Percentiles rank a stretch among this genome's conserved stretches.
phyloP scores from a whole-genome alignment of 1,284 basidiomycete species.

The Microbotryomycetes sp. region DNA sequence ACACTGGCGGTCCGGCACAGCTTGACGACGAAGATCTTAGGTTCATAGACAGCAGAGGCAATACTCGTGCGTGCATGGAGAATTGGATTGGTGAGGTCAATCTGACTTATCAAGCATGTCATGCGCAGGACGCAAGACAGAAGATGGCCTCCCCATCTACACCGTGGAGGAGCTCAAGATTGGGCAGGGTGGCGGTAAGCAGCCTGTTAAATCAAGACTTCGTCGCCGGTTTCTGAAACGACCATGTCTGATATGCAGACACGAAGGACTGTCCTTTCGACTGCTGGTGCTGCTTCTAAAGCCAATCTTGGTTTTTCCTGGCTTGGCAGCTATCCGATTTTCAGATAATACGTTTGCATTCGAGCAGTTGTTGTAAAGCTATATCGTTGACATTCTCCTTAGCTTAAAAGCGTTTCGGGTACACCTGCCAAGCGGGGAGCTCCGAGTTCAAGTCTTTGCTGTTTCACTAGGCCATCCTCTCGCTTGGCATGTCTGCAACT shows the following conservation, averaged over 20 bases:
- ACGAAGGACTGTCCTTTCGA: slow-evolving; percentile 35
- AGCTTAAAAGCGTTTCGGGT: no score
- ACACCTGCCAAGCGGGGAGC: no score
- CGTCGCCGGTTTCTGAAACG: not conserved
- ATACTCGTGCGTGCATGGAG: not conserved
- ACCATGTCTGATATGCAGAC: slow-evolving; percentile 12
- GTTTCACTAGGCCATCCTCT: not conserved
- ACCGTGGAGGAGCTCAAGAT: slow-evolving; percentile 34
- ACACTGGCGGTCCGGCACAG: no score
- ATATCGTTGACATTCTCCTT: no score
- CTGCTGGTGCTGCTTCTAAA: slow-evolving; percentile 33
- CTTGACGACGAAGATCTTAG: slow-evolving; percentile 20
- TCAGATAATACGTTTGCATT: no score
- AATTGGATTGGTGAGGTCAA: not conserved
- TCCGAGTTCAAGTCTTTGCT: no score
- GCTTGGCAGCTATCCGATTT: no score
- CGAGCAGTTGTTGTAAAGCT: no score
- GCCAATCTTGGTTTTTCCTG: not conserved
- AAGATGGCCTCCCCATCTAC: slow-evolving; percentile 36
- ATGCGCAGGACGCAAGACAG: slow-evolving; percentile 31
- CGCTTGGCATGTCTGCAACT: not conserved
- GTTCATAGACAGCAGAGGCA: slow-evolving; percentile 27
- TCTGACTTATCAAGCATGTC: not conserved
- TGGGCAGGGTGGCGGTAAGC: slow-evolving; percentile 28
- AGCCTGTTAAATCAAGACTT: no score